A percentile compares a stretch with the other conserved stretches of the same genome.
These are phyloP conservation scores for Ochetophila trinervis DNA, from an alignment of 306 rosid genomes.

Conservation along the genomic window DNA sequence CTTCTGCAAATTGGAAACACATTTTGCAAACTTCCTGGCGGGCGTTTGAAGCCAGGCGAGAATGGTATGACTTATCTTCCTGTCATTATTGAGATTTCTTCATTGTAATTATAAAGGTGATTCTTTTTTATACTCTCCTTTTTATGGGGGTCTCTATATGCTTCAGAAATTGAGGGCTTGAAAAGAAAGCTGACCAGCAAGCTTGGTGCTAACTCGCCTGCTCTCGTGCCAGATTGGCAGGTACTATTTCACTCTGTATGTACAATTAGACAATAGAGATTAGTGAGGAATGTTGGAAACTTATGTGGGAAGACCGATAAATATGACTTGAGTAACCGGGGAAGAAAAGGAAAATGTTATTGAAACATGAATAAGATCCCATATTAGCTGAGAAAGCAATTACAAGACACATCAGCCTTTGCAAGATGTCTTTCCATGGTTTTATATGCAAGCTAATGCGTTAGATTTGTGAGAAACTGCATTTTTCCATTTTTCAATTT, in stretches of 20 bases:
- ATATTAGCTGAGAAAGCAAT: not conserved
- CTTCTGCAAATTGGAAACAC: constrained; percentile 97
- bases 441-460: not conserved
- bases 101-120: not conserved
- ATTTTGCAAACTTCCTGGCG: constrained; percentile 98
- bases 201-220: constrained; percentile 81
- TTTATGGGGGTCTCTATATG: constrained; percentile 8
- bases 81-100: not conserved
- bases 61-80: constrained; percentile 53
- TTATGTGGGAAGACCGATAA: not conserved
- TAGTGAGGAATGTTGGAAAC: constrained; percentile 7
- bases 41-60: constrained; percentile 97
- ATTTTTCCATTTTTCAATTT: not conserved
- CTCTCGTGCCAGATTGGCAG: constrained; percentile 95
- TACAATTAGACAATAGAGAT: not conserved
- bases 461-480: not conserved
- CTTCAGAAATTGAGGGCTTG: constrained; percentile 84
- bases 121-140: constrained; percentile 6
- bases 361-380: not conserved
- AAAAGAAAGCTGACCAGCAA: constrained; percentile 96
- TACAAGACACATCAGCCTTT: not conserved
- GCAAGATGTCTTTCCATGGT: not conserved
- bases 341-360: not conserved
- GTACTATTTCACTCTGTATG: constrained; percentile 24
- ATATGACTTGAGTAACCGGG: not conserved